Percentiles rank a stretch among this genome's conserved stretches.
phyloP scores from a whole-genome alignment of 306 rosid genomes.

The Luffa aegyptiaca region DNA sequence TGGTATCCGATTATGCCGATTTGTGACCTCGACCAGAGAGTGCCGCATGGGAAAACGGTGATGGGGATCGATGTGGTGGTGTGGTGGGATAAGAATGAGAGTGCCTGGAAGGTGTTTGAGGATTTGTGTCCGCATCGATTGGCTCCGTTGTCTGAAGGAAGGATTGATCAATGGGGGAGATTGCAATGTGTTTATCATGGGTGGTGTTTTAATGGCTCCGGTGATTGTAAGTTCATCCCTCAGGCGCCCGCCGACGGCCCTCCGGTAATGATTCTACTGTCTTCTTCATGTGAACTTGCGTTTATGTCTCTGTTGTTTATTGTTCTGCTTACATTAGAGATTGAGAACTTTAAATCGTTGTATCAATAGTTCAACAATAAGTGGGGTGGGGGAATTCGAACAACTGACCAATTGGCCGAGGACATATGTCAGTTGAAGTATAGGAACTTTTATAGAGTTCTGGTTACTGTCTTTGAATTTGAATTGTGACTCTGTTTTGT shows the following conservation, averaged over 20 bases:
- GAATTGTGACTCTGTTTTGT: neutral
- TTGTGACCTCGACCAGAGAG: conserved; percentile 74
- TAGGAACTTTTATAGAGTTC: neutral
- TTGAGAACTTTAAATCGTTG: neutral
- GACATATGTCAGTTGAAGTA: no score
- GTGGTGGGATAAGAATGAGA: conserved; percentile 92
- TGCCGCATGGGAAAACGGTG: conserved; percentile 67
- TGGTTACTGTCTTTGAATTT: neutral
- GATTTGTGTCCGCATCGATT: conserved; percentile 86
- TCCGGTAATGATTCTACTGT: conserved; percentile 35
- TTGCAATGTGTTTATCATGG: conserved; percentile 96
- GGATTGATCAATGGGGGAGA: conserved; percentile 92
- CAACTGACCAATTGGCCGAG: no score
- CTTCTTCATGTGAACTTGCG: neutral
- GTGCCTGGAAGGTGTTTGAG: conserved; percentile 74
- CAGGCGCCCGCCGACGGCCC: conserved; percentile 79
- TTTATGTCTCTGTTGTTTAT: neutral
- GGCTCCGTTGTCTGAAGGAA: conserved; percentile 90
- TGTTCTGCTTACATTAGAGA: neutral
- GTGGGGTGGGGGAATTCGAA: no score
- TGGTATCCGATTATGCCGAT: conserved; percentile 91
- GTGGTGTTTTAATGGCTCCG: conserved; percentile 89
- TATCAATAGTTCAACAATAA: no score
- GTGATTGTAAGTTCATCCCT: conserved; percentile 79
- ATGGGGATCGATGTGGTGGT: conserved; percentile 83